Base-by-base conservation (phyloP, 306 rosid species). In the Albizia julibrissin region DNA sequence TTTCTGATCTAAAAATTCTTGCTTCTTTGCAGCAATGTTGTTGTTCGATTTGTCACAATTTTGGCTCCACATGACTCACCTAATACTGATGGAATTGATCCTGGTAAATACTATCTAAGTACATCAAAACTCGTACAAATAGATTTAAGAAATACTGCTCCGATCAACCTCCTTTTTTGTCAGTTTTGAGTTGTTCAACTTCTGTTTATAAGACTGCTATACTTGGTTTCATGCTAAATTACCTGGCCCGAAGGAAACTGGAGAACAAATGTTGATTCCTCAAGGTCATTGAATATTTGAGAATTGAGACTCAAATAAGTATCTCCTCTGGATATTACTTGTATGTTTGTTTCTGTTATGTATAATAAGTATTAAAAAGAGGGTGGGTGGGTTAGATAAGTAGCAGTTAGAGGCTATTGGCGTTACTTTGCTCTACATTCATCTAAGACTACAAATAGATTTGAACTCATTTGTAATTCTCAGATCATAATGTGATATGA, bases 1-100 rank as follows among this genome's bases (percentile, higher is more conserved):
- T 47, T 69, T 69, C 70, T 81, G 24, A 80, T 73, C 73, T 58
- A 77, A 56, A 69, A 49, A 6, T 75, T 26, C 76, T 83, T 46
- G n/a, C 85, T 62, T 79, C 75, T 58, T 77, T 89, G 90, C 96
- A 95, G 99, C 81, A 93, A 95, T 24, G 79, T 95, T 80, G 99
- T 95, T 52, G 85, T 93, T 54, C 94, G 92, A 82, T 92, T 83
- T 82, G 92, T 91, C 80, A 89, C 99, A 15, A 92, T 95, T 80
- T 86, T 93, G 92, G 97, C 99, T 83, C 99, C 97, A 24, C 86
- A 34, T 54, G 98, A 95, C 88, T 95, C 99, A 78, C 99, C 99
- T 69, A 93, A 95, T 82, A 95, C 99, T 14, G 99, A 95, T 82
- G 99, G 99, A 88, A 46, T 95, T 69, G 99, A 95, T 87, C 99